Percentiles rank a stretch among this genome's conserved stretches.
These are phyloP conservation scores for Cymodocea nodosa DNA, from an alignment of 116 monocot genomes.

Conservation along the genomic window DNA sequence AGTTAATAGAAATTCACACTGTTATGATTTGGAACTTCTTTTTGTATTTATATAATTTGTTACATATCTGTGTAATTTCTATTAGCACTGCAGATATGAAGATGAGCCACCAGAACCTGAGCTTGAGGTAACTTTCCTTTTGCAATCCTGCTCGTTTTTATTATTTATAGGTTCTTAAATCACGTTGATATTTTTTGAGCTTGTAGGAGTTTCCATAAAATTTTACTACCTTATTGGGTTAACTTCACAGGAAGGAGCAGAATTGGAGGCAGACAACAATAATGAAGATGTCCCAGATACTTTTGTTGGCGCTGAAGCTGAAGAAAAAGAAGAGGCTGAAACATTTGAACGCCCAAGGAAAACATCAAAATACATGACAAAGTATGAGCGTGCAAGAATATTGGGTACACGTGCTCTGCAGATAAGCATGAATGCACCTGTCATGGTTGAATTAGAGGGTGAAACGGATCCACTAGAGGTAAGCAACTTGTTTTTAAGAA, in stretches of 20 bases:
- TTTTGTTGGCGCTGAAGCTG: constrained; percentile 38
- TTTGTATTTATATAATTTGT: background rate
- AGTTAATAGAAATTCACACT: background rate
- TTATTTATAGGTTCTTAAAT: background rate
- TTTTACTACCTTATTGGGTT: background rate
- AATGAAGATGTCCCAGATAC: constrained; percentile 61
- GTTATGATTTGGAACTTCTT: background rate
- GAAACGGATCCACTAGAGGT: constrained; percentile 85
- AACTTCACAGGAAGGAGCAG: constrained; percentile 64
- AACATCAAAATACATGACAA: constrained; percentile 97
- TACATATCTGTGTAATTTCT: background rate
- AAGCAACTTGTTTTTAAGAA: constrained; percentile 1
- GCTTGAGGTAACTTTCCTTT: constrained; percentile 41
- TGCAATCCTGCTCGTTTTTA: background rate
- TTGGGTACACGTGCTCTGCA: constrained; percentile 97
- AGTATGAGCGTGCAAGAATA: constrained; percentile 95
- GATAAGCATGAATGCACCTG: constrained; percentile 86
- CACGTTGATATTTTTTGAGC: background rate
- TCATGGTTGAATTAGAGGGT: constrained; percentile 86
- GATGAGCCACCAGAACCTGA: constrained; percentile 97
- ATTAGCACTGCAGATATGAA: constrained; percentile 44
- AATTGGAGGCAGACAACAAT: constrained; percentile 54
- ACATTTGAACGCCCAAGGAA: constrained; percentile 40
- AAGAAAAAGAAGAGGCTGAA: constrained; percentile 59
- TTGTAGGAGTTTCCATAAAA: background rate